Conservation (phyloP, 2,329 filamentous ascomycete genomes). For the Calonectria montana region DNA sequence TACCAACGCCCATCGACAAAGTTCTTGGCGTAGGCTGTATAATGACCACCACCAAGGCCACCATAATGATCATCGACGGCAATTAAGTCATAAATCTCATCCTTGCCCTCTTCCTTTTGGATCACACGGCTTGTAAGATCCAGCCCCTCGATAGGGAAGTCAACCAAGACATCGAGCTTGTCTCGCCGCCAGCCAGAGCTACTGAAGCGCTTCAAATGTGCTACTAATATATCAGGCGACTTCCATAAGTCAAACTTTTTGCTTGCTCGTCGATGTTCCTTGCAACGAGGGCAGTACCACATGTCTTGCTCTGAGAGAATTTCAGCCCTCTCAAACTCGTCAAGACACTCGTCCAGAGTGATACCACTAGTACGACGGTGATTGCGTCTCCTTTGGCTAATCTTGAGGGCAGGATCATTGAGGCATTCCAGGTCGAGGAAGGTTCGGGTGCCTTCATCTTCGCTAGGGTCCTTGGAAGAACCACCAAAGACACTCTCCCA, state of each 20-base stretch:
- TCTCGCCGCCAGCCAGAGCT: constrained; percentile 84
- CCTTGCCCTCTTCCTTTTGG: constrained; percentile 82
- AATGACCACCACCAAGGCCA: constrained; percentile 92
- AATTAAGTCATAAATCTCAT: constrained; percentile 90
- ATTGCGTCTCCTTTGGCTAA: constrained; percentile 73
- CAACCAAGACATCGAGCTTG: constrained; percentile 90
- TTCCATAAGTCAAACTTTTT: constrained; percentile 99
- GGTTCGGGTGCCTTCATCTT: constrained; percentile 69
- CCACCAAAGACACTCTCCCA: constrained; percentile 77
- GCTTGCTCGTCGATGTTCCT: constrained; percentile 89
- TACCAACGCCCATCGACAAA: constrained; percentile 93
- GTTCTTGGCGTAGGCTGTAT: constrained; percentile 94
- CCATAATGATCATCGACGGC: constrained; percentile 97
- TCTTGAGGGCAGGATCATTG: constrained; percentile 73
- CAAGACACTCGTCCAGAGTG: constrained; percentile 88
- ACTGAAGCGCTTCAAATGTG: constrained; percentile 96
- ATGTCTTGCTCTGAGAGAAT: constrained; percentile 94
- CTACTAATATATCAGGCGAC: constrained; percentile 91
- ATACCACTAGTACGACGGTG: constrained; percentile 71
- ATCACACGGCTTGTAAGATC: constrained; percentile 86
- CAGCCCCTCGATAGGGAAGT: constrained; percentile 89
- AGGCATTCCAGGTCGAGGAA: constrained; percentile 64
- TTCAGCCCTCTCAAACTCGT: constrained; percentile 95
- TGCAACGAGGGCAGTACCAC: constrained; percentile 97
- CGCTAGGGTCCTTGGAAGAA: constrained; percentile 46